phyloP scores from a whole-genome alignment of 345 rosid species.

The Dovyalis caffra region DNA sequence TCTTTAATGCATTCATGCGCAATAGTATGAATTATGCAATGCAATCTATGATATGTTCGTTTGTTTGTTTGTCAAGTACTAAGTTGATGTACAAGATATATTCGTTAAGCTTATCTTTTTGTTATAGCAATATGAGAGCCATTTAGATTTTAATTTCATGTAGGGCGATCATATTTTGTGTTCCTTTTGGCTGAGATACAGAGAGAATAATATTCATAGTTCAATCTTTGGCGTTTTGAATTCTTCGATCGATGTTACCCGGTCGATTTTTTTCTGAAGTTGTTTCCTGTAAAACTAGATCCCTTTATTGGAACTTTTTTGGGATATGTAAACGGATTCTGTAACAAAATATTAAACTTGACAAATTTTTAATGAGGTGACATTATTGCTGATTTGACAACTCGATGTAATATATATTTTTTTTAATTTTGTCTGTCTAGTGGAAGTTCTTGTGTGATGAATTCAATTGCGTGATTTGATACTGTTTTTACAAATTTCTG shows the following conservation, averaged over 20 bases:
- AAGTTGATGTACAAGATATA: background rate
- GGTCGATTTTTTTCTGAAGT: background rate
- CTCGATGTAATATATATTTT: background rate
- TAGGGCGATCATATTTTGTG: background rate
- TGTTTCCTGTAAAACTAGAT: background rate
- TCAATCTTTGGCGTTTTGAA: background rate
- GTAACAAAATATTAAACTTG: too few relatives aligned
- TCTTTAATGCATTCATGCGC: background rate
- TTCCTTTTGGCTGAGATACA: background rate
- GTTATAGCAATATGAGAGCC: background rate
- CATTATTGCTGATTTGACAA: too few relatives aligned
- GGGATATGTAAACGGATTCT: background rate
- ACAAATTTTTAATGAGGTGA: too few relatives aligned
- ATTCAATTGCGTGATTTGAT: background rate
- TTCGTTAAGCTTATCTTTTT: background rate
- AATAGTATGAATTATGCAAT: background rate
- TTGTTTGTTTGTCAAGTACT: background rate
- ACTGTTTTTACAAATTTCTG: background rate
- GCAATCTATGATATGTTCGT: background rate
- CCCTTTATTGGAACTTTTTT: background rate
- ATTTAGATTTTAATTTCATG: background rate
- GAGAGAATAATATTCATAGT: background rate
- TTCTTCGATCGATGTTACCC: background rate
- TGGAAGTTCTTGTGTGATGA: background rate
- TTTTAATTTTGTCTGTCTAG: background rate